Evolutionary conservation across 1,139 yeast species (phyloP).

Genomic region (Pichia sp.): DNA sequence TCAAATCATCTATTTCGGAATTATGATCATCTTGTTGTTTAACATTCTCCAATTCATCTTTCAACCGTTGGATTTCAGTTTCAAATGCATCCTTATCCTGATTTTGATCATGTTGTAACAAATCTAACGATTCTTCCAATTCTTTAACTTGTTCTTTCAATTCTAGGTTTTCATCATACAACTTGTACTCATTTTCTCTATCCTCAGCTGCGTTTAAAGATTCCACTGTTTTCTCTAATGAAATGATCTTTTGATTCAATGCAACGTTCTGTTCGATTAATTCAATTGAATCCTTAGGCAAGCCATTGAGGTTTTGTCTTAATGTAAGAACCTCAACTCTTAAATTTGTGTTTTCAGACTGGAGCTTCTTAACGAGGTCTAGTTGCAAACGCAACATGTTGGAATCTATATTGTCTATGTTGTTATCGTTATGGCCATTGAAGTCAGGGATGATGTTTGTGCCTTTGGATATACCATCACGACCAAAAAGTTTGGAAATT

Average conservation of each 20-base stretch:
- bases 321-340: slow-evolving; percentile 57
- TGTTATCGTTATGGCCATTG: slow-evolving; percentile 16
- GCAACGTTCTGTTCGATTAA: slow-evolving; percentile 41
- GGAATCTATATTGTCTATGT: slow-evolving; percentile 25
- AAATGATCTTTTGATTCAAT: slow-evolving; percentile 29
- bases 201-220: no score
- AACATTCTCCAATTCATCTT: no score
- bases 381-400: slow-evolving; percentile 57
- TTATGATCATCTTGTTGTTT: no score
- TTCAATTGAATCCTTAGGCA: slow-evolving; percentile 44
- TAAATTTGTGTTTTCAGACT: slow-evolving; percentile 62
- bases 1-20: slow-evolving; percentile 7
- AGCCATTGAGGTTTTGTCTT: slow-evolving; percentile 45
- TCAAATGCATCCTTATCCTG: no score
- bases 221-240: slow-evolving; percentile 4
- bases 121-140: slow-evolving; percentile 5
- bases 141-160: slow-evolving; percentile 15
- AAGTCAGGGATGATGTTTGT: slow-evolving; percentile 31
- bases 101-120: no score
- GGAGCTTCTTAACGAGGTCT: slow-evolving; percentile 46
- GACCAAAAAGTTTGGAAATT: slow-evolving; percentile 6
- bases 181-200: neutral
- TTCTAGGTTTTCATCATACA: neutral
- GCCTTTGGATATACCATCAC: slow-evolving; percentile 20
- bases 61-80: no score